These are phyloP conservation scores for Zangia roseola DNA, from an alignment of 768 basidiomycete species.

Conservation along the genomic window DNA sequence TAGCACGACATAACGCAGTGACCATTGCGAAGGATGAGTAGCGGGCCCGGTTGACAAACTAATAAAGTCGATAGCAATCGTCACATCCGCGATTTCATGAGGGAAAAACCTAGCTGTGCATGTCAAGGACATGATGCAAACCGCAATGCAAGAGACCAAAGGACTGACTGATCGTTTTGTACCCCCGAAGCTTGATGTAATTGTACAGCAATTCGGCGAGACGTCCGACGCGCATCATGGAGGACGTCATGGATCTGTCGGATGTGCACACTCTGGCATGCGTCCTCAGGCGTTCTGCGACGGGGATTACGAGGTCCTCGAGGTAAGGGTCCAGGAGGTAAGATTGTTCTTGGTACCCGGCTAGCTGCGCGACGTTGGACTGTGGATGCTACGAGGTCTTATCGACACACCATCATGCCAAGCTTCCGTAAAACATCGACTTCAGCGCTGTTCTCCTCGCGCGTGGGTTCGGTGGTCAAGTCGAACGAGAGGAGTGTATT, in stretches of 20 bases:
- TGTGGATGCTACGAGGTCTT: neutral
- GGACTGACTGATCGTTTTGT: slow-evolving; percentile 84
- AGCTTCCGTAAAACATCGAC: slow-evolving; percentile 42
- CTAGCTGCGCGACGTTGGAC: slow-evolving; percentile 51
- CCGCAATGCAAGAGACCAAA: slow-evolving; percentile 3
- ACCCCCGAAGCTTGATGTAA: slow-evolving; percentile 85
- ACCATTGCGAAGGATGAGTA: slow-evolving; percentile 58
- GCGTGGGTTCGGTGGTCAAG: slow-evolving; percentile 41
- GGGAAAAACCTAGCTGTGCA: slow-evolving; percentile 87
- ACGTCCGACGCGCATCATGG: slow-evolving; percentile 44
- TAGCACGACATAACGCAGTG: slow-evolving; percentile 77
- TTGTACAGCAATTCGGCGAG: slow-evolving; percentile 68
- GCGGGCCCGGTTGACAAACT: slow-evolving; percentile 43
- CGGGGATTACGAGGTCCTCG: slow-evolving; percentile 73
- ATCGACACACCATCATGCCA: slow-evolving; percentile 46
- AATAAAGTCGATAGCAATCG: slow-evolving; percentile 69
- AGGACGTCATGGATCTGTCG: slow-evolving; percentile 25
- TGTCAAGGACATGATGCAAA: slow-evolving; percentile 17
- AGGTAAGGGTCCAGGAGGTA: slow-evolving; percentile 90
- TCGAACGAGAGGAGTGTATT: slow-evolving; percentile 48
- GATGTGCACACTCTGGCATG: slow-evolving; percentile 46
- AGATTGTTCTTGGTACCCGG: slow-evolving; percentile 89
- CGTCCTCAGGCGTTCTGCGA: slow-evolving; percentile 60
- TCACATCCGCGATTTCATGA: slow-evolving; percentile 82
- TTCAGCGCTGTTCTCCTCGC: slow-evolving; percentile 47